Base-by-base conservation (phyloP, 805 yeast genomes). In the Kazachstania martiniae region DNA sequence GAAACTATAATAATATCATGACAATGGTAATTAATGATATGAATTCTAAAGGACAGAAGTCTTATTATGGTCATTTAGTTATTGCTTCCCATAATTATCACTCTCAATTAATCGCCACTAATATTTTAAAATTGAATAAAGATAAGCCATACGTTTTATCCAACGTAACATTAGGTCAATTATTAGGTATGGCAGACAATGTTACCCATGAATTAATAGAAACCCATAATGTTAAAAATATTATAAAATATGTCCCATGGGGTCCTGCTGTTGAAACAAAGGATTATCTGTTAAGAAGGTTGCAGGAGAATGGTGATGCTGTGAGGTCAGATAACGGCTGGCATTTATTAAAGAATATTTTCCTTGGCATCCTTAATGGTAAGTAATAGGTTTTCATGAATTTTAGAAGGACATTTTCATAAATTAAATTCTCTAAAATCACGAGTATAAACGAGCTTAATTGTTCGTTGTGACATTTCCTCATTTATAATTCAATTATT, bases 181-280 rank as follows among this genome's bases (percentile, higher is more conserved):
- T 87, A 42, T 64, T 89, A 52, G 97, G 97, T 23, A 89, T 87
- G 96, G 93, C 94, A 32, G 97, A 87, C 58, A 78, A 80, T 48
- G 72, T 83, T 39, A 84, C 95, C 17, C 68, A 70, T 53, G 84
- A 81, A 44, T 67, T 87, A 49, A 72, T 83, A 35, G 60, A 66
- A 25, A 65, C 74, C 29, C 72, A 80, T 43, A 66, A 72, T 28
- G 81, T 72, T 28, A 73, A 68, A 39, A 84, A 84, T 49, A 77
- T 87, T 33, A 77, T 89, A 61, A 89, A 89, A 62, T 87, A 89
- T 54, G 95, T 87, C 40, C 94, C 96, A 12, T 87, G 96, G 96
- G 96, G 96, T 8, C 96, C 96, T 21, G 93, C 94, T 35, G 61
- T 74, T 44, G 96, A 89, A 61, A 86, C 95, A 37, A 85, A 83